Conservation (phyloP, 257 asterid genomes). For the Salvia splendens region DNA sequence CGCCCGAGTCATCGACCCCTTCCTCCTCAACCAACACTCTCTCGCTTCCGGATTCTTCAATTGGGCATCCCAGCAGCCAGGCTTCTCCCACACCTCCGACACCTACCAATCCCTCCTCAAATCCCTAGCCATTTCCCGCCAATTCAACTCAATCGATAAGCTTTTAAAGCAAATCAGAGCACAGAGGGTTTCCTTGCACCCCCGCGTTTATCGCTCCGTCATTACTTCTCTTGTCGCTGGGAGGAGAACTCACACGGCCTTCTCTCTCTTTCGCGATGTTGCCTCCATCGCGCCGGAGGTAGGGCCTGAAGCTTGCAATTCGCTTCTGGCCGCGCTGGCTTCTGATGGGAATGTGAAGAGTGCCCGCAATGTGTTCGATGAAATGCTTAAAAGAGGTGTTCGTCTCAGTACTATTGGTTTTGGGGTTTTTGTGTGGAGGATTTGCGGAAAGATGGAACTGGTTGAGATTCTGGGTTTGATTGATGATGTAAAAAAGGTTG, state of each 20-base stretch:
- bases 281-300: slow-evolving; percentile 37
- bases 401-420: slow-evolving; percentile 67
- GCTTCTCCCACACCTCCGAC: slow-evolving; percentile 63
- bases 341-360: slow-evolving; percentile 53
- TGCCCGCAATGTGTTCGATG: slow-evolving; percentile 66
- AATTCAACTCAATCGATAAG: slow-evolving; percentile 59
- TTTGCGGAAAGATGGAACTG: slow-evolving; percentile 49
- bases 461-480: slow-evolving; percentile 48
- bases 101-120: slow-evolving; percentile 72
- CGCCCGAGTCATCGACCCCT: slow-evolving; percentile 79
- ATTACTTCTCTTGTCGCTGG: slow-evolving; percentile 29
- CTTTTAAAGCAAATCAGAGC: slow-evolving; percentile 57
- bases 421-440: slow-evolving; percentile 78
- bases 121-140: slow-evolving; percentile 72
- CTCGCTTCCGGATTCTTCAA: slow-evolving; percentile 83
- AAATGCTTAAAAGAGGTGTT: slow-evolving; percentile 58
- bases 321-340: slow-evolving; percentile 71
- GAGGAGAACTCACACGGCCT: slow-evolving; percentile 40
- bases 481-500: slow-evolving; percentile 53
- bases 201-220: slow-evolving; percentile 48
- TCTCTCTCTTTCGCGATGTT: slow-evolving; percentile 52
- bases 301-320: slow-evolving; percentile 64
- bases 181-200: slow-evolving; percentile 47
- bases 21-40: slow-evolving; percentile 71
- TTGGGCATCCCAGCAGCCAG: slow-evolving; percentile 97